Evolutionary conservation across 495 filamentous ascomycete species (phyloP), one percentile per base, ranked within the genome.

Genomic region (Extremus antarcticus): DNA sequence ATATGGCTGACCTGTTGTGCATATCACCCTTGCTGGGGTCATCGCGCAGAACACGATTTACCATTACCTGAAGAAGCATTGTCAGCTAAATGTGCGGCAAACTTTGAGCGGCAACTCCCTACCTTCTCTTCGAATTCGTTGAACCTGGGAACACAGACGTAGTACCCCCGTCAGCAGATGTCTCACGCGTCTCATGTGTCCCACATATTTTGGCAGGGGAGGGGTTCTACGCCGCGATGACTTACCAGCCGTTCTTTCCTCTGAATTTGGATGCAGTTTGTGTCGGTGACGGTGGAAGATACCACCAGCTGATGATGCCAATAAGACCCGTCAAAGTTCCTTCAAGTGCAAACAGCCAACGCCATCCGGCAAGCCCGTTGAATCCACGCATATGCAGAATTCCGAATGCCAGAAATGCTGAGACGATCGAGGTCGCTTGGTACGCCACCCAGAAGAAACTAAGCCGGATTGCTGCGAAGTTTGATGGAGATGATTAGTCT

Each of bases 21-120:
- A 83, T 84, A 54, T 76, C 60, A 53, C 78, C 80, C 61, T 84
- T 86, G 54, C 71, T 74, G 13, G 82, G 80, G 60, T 84, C 82
- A 47, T 85, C 82, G 24, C 82, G 77, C 2, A 84, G 70, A 9
- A 84, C 68, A 0, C 81, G 73, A 59, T 85, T 86, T 39, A 83
- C 80, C 16, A 84, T 66, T 54, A 85, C 84, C 17, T 45, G 17
- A 3, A 21, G 17, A 45, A 45, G 4, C 4, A 45, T 9, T 7
- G 4, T n/a, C 19, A 45, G 19, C 7, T n/a, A 4, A 7, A 7
- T 8, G 41, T 21, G 19, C 13, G 8, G 41, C 41, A 45, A 7
- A 82, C 3, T 17, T 7, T 17, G 41, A 39, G 19, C n/a, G 19
- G 41, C n/a, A 7, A 7, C 19, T 45, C 41, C 8, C n/a, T 8